phyloP scores from a whole-genome alignment of 805 yeast species.

The Ogataea philodendri region DNA sequence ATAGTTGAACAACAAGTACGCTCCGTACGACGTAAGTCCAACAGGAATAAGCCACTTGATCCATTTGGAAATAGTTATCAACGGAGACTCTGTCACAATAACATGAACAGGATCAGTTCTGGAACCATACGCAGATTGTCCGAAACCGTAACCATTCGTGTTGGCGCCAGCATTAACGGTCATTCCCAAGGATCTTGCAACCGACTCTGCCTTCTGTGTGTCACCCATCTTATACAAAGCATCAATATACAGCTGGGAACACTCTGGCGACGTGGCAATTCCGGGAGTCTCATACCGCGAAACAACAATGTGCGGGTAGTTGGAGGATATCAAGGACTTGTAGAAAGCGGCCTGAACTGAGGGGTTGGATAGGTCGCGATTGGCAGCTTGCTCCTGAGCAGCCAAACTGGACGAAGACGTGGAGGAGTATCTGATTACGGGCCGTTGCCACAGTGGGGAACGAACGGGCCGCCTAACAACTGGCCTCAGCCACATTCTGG shows the following conservation, averaged over 20 bases:
- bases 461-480: not conserved
- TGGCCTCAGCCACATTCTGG: slow-evolving; percentile 4
- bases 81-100: slow-evolving; percentile 81
- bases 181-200: slow-evolving; percentile 44
- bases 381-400: slow-evolving; percentile 81
- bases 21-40: slow-evolving; percentile 76
- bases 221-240: slow-evolving; percentile 81
- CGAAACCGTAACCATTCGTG: slow-evolving; percentile 21
- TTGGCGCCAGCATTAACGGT: slow-evolving; percentile 30
- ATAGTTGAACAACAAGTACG: slow-evolving; percentile 73
- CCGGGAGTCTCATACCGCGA: slow-evolving; percentile 92
- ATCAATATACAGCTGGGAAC: slow-evolving; percentile 73
- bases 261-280: slow-evolving; percentile 78
- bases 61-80: slow-evolving; percentile 80
- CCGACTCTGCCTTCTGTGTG: slow-evolving; percentile 70
- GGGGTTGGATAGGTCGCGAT: slow-evolving; percentile 66
- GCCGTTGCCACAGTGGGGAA: not conserved
- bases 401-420: slow-evolving; percentile 42
- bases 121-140: slow-evolving; percentile 45
- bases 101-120: slow-evolving; percentile 88
- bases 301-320: slow-evolving; percentile 96
- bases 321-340: slow-evolving; percentile 64
- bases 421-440: slow-evolving; percentile 8
- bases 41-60: slow-evolving; percentile 83
- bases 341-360: slow-evolving; percentile 81